Percentiles rank a stretch among this genome's conserved stretches.
phyloP scores from a whole-genome alignment of 2,329 filamentous ascomycete genomes.

The Trichophyton schoenleinii region DNA sequence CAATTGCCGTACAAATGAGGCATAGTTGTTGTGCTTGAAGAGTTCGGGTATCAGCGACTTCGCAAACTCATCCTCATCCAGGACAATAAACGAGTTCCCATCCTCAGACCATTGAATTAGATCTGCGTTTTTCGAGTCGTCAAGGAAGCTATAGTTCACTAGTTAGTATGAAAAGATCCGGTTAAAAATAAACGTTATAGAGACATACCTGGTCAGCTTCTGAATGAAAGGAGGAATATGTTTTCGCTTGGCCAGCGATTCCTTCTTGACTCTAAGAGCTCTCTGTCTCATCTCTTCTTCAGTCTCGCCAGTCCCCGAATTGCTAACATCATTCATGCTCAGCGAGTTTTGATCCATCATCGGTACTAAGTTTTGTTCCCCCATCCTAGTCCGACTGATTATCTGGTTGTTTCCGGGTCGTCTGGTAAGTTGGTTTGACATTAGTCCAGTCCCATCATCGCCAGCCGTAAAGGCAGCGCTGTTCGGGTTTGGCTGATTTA shows the following conservation, averaged over 20 bases:
- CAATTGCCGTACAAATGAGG: slow-evolving; percentile 61
- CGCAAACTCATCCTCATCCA: slow-evolving; percentile 86
- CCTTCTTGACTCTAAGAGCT: slow-evolving; percentile 70
- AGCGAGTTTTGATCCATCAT: slow-evolving; percentile 21
- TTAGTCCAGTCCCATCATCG: slow-evolving; percentile 34
- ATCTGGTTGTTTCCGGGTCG: slow-evolving; percentile 28
- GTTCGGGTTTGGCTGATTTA: slow-evolving; percentile 15
- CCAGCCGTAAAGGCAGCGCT: slow-evolving; percentile 31
- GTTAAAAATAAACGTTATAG: not conserved
- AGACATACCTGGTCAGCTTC: slow-evolving; percentile 80
- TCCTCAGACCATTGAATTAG: slow-evolving; percentile 95
- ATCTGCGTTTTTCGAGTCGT: slow-evolving; percentile 84
- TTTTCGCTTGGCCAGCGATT: slow-evolving; percentile 80
- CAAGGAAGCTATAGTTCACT: slow-evolving; percentile 58
- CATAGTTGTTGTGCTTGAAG: slow-evolving; percentile 71
- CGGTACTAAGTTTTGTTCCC: slow-evolving; percentile 23
- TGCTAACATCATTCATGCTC: slow-evolving; percentile 25
- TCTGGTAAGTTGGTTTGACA: slow-evolving; percentile 33
- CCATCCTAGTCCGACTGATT: slow-evolving; percentile 26
- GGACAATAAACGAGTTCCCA: slow-evolving; percentile 88
- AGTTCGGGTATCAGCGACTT: slow-evolving; percentile 61
- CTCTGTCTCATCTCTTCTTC: slow-evolving; percentile 68
- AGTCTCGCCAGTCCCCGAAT: slow-evolving; percentile 43
- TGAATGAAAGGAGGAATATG: slow-evolving; percentile 96
- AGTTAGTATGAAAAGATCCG: slow-evolving; percentile 2